These are phyloP conservation scores for Pythium graminicola DNA, from an alignment of 352 stramenopile species.

Conservation along the genomic window DNA sequence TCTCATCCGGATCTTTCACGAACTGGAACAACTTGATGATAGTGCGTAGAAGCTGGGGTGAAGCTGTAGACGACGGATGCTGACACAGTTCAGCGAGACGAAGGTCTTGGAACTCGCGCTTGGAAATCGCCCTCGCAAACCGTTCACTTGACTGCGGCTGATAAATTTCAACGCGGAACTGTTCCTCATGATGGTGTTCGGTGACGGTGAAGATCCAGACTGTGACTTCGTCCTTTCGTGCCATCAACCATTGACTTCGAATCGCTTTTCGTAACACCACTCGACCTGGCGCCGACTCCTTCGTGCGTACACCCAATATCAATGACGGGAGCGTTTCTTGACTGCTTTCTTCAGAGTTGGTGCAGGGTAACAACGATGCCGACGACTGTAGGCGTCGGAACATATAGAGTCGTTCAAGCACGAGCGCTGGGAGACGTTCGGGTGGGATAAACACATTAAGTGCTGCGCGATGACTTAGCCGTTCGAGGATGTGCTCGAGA, in stretches of 20 bases:
- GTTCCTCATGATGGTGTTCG: slow-evolving; percentile 17
- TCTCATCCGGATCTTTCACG: slow-evolving; percentile 15
- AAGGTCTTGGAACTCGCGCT: slow-evolving; percentile 29
- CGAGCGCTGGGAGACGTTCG: slow-evolving; percentile 27
- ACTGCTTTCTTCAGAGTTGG: no score
- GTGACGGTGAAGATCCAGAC: slow-evolving; percentile 34
- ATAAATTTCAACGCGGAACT: slow-evolving; percentile 33
- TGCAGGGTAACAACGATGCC: background rate
- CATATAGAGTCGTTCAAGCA: slow-evolving; percentile 61
- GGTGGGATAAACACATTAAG: slow-evolving; percentile 29
- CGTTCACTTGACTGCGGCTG: slow-evolving; percentile 30
- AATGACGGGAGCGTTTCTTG: slow-evolving; percentile 1
- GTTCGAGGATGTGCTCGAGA: slow-evolving; percentile 48
- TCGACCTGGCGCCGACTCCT: slow-evolving; percentile 23
- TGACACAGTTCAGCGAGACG: slow-evolving; percentile 14
- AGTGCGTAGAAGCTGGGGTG: background rate
- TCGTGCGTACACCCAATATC: slow-evolving; percentile 22
- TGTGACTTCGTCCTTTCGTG: background rate
- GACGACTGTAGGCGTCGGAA: slow-evolving; percentile 21
- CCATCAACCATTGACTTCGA: slow-evolving; percentile 22
- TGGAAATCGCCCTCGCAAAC: slow-evolving; percentile 14
- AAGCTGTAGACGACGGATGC: background rate
- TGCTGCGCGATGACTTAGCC: slow-evolving; percentile 36
- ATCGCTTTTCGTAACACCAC: slow-evolving; percentile 32
- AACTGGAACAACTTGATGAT: slow-evolving; percentile 29